phyloP scores from a whole-genome alignment of 2,329 filamentous ascomycete species.

The Penicillium sp. region DNA sequence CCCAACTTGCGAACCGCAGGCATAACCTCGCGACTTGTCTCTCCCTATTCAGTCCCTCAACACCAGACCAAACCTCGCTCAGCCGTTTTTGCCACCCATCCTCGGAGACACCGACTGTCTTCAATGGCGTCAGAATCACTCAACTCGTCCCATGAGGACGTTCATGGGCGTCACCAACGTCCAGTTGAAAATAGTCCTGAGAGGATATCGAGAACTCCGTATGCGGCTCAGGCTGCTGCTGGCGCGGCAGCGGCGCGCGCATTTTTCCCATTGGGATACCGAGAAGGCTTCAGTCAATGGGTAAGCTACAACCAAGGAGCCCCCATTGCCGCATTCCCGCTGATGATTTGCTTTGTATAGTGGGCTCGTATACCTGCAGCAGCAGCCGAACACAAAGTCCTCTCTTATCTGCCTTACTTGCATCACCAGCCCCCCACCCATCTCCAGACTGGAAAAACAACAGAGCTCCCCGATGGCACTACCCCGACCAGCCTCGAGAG shows the following conservation, averaged over 20 bases:
- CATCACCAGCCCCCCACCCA: conserved; percentile 58
- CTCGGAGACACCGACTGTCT: conserved; percentile 15
- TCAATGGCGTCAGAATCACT: conserved; percentile 33
- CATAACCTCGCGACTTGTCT: background rate
- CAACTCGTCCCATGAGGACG: conserved; percentile 26
- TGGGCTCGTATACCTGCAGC: conserved; percentile 79
- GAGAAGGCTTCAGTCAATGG: conserved; percentile 87
- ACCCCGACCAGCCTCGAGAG: conserved; percentile 27
- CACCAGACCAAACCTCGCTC: background rate
- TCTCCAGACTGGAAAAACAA: conserved; percentile 50
- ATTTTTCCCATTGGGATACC: conserved; percentile 77
- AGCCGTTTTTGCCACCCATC: conserved; percentile 11
- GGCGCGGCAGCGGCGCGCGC: conserved; percentile 26
- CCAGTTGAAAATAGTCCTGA: conserved; percentile 12
- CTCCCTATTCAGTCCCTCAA: background rate
- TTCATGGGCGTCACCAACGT: conserved; percentile 17
- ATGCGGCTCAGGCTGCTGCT: conserved; percentile 27
- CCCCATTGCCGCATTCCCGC: conserved; percentile 3
- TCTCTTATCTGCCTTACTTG: conserved; percentile 76
- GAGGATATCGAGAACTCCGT: conserved; percentile 17
- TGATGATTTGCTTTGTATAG: conserved; percentile 39
- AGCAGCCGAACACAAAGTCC: conserved; percentile 76
- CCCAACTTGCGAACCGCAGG: background rate
- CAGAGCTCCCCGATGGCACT: conserved; percentile 21
- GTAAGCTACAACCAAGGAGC: conserved; percentile 42